Evolutionary conservation across 768 basidiomycete genomes (phyloP).

Genomic region (Lyophyllum atratum): DNA sequence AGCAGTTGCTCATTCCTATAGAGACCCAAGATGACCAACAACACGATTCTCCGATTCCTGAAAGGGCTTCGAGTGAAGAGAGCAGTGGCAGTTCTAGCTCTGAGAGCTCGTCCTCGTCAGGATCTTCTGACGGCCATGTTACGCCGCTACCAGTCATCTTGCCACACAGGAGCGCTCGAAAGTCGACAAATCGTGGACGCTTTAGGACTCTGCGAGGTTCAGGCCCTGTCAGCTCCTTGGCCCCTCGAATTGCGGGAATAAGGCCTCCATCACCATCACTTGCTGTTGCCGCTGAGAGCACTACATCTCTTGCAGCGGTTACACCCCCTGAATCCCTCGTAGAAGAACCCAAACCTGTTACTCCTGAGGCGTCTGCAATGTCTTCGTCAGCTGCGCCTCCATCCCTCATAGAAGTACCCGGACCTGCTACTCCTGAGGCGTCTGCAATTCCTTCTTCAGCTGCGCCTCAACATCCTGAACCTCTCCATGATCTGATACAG

Average conservation of each 20-base stretch:
- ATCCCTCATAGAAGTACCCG: not conserved
- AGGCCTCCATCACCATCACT: not conserved
- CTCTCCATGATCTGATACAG: not conserved
- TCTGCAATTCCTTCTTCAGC: no score
- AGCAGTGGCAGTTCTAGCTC: not conserved
- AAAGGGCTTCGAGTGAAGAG: no score
- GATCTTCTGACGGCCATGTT: not conserved
- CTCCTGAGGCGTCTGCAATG: not conserved
- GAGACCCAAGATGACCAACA: not conserved
- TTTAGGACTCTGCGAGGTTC: not conserved
- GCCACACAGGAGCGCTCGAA: conserved; percentile 10
- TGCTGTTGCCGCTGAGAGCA: not conserved
- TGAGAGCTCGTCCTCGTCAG: not conserved
- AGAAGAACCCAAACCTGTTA: not conserved
- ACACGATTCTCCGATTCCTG: not conserved
- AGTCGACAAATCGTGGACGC: conserved; percentile 4
- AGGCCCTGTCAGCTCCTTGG: not conserved
- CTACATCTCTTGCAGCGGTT: not conserved
- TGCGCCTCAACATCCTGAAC: not conserved
- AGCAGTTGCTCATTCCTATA: not conserved
- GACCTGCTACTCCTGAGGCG: no score
- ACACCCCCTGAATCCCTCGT: not conserved
- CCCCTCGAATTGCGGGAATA: not conserved
- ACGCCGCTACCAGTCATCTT: not conserved
- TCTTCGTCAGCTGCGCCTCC: not conserved